Conservation (phyloP, 1,139 yeast species). For the Suhomyces yuchorum region DNA sequence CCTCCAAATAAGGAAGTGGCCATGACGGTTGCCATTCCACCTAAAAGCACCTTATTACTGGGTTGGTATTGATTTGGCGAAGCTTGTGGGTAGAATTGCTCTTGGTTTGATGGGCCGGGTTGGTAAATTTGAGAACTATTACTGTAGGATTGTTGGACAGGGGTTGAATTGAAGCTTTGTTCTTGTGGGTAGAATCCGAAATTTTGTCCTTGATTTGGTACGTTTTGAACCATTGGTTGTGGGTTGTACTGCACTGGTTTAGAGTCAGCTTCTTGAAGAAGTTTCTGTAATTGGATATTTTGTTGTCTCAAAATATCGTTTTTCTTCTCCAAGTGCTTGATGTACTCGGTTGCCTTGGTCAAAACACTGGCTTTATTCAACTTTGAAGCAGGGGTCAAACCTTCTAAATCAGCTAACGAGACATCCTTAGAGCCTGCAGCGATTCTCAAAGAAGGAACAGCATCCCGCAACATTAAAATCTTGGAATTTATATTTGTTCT, state of each 20-base stretch:
- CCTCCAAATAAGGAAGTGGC: constrained; percentile 48
- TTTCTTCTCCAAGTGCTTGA: constrained; percentile 74
- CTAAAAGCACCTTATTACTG: constrained; percentile 42
- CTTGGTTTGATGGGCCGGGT: constrained; percentile 8
- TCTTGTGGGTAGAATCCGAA: constrained; percentile 30
- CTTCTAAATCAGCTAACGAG: constrained; percentile 63
- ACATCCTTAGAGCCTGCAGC: constrained; percentile 45
- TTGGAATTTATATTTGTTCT: constrained; percentile 76
- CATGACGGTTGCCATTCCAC: constrained; percentile 59
- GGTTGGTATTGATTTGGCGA: constrained; percentile 13
- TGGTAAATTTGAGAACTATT: constrained; percentile 10
- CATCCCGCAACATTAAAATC: constrained; percentile 69
- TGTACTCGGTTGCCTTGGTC: constrained; percentile 88
- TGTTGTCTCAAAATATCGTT: constrained; percentile 61
- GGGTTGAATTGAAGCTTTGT: constrained; percentile 24
- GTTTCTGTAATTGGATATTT: constrained; percentile 49
- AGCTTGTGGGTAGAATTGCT: constrained; percentile 24
- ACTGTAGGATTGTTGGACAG: constrained; percentile 23
- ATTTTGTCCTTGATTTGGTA: constrained; percentile 12
- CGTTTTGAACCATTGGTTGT: constrained; percentile 6
- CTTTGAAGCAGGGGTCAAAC: constrained; percentile 83
- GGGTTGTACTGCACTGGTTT: constrained; percentile 7
- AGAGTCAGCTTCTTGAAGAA: constrained; percentile 26
- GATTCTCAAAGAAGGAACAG: constrained; percentile 66
- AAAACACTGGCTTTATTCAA: constrained; percentile 87